Evolutionary conservation across 1,284 basidiomycete genomes (phyloP).

Genomic region (Mrakiaceae sp.): DNA sequence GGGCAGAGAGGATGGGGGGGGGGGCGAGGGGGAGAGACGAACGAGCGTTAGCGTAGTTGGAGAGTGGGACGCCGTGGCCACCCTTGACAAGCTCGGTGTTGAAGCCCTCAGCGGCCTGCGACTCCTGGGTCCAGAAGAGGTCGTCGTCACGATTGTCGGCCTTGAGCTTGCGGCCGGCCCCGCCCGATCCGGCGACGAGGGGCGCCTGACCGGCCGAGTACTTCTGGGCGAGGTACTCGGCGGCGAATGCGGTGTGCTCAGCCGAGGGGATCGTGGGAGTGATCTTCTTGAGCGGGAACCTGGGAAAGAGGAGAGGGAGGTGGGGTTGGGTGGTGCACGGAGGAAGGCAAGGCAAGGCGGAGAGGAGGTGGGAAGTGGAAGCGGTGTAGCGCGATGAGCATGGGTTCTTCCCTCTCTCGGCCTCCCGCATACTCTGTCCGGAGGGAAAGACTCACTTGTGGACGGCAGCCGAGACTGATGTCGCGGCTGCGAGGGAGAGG

Average conservation of each 20-base stretch:
- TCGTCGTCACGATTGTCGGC: conserved; percentile 5
- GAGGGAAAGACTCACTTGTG: conserved; percentile 11
- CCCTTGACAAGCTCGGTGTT: background rate
- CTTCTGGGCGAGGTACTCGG: conserved; percentile 13
- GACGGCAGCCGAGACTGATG: conserved; percentile 13
- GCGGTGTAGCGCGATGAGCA: background rate
- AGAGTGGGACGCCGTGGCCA: conserved; percentile 15
- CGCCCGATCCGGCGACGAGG: background rate
- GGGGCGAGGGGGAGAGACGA: background rate
- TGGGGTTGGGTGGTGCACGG: background rate
- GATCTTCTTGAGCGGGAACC: conserved; percentile 17
- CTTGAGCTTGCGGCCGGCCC: conserved; percentile 12
- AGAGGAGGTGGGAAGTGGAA: background rate
- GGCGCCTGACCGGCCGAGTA: conserved; percentile 11
- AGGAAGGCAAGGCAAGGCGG: background rate
- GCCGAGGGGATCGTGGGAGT: background rate
- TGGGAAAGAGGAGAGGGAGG: background rate
- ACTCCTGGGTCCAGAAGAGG: conserved; percentile 16
- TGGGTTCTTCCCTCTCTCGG: background rate
- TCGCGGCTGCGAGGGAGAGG: conserved; percentile 3
- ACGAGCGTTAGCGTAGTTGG: background rate
- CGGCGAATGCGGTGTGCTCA: conserved; percentile 1
- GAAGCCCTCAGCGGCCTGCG: background rate
- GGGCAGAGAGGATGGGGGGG: background rate
- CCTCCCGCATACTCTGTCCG: background rate